These are phyloP conservation scores for Talaromyces islandicus DNA, from an alignment of 2,329 filamentous ascomycete genomes.

Conservation along the genomic window DNA sequence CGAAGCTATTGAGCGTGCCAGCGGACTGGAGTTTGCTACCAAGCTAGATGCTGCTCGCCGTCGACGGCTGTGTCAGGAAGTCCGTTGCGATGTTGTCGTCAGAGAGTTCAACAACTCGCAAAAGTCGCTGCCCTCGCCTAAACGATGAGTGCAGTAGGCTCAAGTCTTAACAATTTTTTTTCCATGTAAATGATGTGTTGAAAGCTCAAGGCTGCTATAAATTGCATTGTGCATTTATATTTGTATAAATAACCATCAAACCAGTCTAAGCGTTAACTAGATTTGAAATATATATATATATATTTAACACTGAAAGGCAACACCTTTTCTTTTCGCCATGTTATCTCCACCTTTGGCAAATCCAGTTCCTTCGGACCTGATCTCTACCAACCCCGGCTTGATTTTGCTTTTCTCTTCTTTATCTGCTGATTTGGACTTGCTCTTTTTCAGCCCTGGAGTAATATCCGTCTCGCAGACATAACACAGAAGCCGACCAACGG, in stretches of 20 bases:
- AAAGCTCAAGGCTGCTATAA: background rate
- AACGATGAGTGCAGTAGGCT: conserved; percentile 6
- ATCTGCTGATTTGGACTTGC: conserved; percentile 19
- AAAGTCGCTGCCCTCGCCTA: conserved; percentile 30
- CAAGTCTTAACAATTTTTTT: background rate
- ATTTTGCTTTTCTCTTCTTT: conserved; percentile 46
- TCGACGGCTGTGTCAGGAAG: conserved; percentile 77
- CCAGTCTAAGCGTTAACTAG: background rate
- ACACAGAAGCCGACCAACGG: conserved; percentile 53
- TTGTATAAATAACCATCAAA: background rate
- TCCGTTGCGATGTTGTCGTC: conserved; percentile 76
- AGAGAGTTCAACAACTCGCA: conserved; percentile 65
- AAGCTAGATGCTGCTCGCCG: conserved; percentile 69
- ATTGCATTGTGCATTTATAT: background rate
- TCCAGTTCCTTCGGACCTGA: conserved; percentile 82
- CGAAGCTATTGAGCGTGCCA: conserved; percentile 86
- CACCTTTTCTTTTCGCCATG: conserved; percentile 69
- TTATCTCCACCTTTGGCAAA: conserved; percentile 85
- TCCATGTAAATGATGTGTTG: background rate
- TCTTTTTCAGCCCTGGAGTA: conserved; percentile 37
- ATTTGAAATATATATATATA: too few relatives aligned
- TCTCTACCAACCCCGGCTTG: conserved; percentile 67
- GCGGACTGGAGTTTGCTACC: conserved; percentile 81
- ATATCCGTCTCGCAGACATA: conserved; percentile 83
- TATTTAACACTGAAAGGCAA: conserved; percentile 82